Evolutionary conservation across 192 early-diverging fungal genomes (phyloP).

Genomic region (Endogone sp.): DNA sequence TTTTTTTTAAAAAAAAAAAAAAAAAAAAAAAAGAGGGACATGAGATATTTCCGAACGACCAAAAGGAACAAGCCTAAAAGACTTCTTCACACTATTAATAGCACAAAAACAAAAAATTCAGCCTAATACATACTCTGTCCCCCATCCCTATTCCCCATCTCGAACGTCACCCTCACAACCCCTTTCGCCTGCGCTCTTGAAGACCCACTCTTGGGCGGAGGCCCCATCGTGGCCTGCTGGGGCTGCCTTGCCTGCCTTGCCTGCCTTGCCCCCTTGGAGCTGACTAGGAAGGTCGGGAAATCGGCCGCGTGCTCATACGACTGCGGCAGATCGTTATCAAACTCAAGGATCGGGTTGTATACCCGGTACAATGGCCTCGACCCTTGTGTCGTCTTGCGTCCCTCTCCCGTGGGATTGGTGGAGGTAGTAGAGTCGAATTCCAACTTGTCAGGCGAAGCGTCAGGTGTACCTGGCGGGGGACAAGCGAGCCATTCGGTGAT

Average conservation of each 20-base stretch:
- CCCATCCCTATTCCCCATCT: neutral
- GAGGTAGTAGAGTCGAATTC: neutral
- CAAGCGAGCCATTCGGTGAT: neutral
- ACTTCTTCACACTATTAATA: no score
- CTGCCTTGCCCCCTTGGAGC: neutral
- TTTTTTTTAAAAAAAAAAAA: no score
- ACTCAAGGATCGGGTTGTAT: slow-evolving; percentile 15
- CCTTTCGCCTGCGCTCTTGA: neutral
- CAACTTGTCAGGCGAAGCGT: neutral
- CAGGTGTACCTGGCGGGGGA: neutral
- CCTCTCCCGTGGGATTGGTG: neutral
- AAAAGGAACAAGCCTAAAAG: no score
- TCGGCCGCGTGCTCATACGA: neutral
- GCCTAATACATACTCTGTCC: neutral
- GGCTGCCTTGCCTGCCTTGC: neutral
- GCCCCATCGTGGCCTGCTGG: neutral
- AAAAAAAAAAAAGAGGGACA: neutral
- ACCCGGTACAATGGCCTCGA: neutral
- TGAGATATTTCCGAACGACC: neutral
- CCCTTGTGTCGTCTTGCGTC: neutral
- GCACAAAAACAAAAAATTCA: no score
- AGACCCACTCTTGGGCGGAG: neutral
- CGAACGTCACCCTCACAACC: neutral
- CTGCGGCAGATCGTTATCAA: neutral
- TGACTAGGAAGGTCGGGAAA: neutral